Conservation (phyloP, 73 alveolate species). For the Paramecium sexaurelia region DNA sequence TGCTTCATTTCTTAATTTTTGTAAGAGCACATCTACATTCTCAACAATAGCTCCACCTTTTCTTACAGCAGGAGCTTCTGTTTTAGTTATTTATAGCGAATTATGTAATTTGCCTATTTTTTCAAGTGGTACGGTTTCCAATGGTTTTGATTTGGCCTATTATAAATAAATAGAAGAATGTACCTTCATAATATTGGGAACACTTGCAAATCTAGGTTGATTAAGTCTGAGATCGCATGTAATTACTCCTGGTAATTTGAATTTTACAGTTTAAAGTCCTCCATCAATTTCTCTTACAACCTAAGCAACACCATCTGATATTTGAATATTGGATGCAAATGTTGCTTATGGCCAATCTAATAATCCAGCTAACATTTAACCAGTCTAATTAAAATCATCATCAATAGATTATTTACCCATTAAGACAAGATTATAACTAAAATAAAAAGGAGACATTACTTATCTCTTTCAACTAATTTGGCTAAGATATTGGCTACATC, state of each 20-base stretch:
- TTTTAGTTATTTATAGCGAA: slow-evolving; percentile 71
- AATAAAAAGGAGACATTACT: neutral
- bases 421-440: slow-evolving; percentile 71
- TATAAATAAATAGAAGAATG: neutral
- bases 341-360: slow-evolving; percentile 91
- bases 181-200: slow-evolving; percentile 81
- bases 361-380: slow-evolving; percentile 85
- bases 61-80: slow-evolving; percentile 84
- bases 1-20: slow-evolving; percentile 85
- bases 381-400: slow-evolving; percentile 93
- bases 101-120: slow-evolving; percentile 77
- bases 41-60: slow-evolving; percentile 84
- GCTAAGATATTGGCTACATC: slow-evolving; percentile 83
- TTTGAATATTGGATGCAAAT: slow-evolving; percentile 81
- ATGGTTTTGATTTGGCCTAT: slow-evolving; percentile 89
- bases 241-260: slow-evolving; percentile 85
- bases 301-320: slow-evolving; percentile 69
- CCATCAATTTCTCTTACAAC: slow-evolving; percentile 90
- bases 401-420: slow-evolving; percentile 90
- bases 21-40: slow-evolving; percentile 81
- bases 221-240: slow-evolving; percentile 93
- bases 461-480: slow-evolving; percentile 70
- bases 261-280: slow-evolving; percentile 83
- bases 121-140: slow-evolving; percentile 75
- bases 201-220: slow-evolving; percentile 87